A percentile compares a stretch with the other conserved stretches of the same genome.
Conservation (phyloP, 306 rosid species). For the Cicer yamashitae region DNA sequence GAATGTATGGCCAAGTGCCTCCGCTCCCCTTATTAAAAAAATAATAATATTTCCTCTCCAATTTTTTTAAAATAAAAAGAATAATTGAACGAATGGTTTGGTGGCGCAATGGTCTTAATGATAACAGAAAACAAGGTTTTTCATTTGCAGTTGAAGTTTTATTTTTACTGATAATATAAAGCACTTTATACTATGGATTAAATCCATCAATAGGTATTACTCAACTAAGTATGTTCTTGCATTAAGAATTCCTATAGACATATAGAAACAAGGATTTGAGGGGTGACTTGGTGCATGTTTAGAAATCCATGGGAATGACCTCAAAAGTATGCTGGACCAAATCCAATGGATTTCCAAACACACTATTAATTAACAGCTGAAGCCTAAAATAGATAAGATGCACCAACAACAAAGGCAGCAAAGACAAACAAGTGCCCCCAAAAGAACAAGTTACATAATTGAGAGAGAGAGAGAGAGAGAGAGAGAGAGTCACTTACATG, state of each 20-base stretch:
- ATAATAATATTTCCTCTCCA: no score
- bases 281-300: background rate
- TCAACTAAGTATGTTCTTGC: slow-evolving; percentile 11
- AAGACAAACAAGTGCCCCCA: background rate
- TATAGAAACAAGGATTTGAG: slow-evolving; percentile 5
- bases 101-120: slow-evolving; percentile 6
- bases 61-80: background rate
- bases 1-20: background rate
- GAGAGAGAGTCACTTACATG: slow-evolving; percentile 68
- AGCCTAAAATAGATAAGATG: slow-evolving; percentile 6
- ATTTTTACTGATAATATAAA: background rate
- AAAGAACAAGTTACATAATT: slow-evolving; percentile 2
- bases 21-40: background rate
- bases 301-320: background rate
- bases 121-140: slow-evolving; percentile 15
- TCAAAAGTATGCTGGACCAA: background rate
- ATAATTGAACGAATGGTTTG: background rate
- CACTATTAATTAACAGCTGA: slow-evolving; percentile 7
- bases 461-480: background rate
- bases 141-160: slow-evolving; percentile 1
- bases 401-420: slow-evolving; percentile 30
- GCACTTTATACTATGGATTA: background rate
- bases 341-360: slow-evolving; percentile 1
- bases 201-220: slow-evolving; percentile 19
- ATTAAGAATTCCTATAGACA: slow-evolving; percentile 30